Conservation (phyloP, 306 rosid species). For the Oxytropis ochrocephala region DNA sequence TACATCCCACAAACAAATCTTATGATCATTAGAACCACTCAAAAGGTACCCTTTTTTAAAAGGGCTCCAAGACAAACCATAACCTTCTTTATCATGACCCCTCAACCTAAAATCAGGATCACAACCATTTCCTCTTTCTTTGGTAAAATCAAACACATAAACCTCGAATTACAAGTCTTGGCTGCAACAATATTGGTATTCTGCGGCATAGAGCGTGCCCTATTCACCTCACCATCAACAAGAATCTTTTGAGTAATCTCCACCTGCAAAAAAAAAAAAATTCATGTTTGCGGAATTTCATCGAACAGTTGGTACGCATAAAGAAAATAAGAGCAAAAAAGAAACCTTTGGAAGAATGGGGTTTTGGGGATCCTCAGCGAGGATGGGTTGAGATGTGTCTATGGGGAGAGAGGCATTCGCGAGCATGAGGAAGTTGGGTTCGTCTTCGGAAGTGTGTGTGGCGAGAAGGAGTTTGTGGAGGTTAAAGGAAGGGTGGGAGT, state of each 20-base stretch:
- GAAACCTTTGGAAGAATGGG: slow-evolving; percentile 56
- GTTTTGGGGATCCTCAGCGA: slow-evolving; percentile 17
- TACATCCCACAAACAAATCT: slow-evolving; percentile 86
- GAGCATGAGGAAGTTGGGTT: slow-evolving; percentile 70
- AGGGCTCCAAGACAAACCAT: slow-evolving; percentile 89
- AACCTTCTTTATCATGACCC: slow-evolving; percentile 94
- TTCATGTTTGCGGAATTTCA: slow-evolving; percentile 5
- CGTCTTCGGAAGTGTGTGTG: slow-evolving; percentile 69
- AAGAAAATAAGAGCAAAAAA: not conserved
- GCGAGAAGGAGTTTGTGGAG: slow-evolving; percentile 63
- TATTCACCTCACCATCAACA: slow-evolving; percentile 89
- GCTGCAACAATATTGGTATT: slow-evolving; percentile 56
- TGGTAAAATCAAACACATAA: slow-evolving; percentile 59
- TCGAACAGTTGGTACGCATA: slow-evolving; percentile 31
- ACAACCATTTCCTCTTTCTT: slow-evolving; percentile 31
- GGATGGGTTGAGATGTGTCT: slow-evolving; percentile 23
- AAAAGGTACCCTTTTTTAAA: slow-evolving; percentile 60
- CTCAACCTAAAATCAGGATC: slow-evolving; percentile 77
- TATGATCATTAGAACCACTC: slow-evolving; percentile 79
- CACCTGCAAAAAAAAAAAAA: slow-evolving; percentile 31
- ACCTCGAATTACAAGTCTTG: slow-evolving; percentile 78
- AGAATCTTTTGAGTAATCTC: slow-evolving; percentile 57
- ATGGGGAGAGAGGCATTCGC: slow-evolving; percentile 61
- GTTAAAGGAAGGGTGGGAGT: slow-evolving; percentile 46
- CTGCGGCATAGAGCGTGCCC: slow-evolving; percentile 89